Base-by-base conservation (phyloP, 2,329 filamentous ascomycete genomes). In the Zymoseptoria passerinii region DNA sequence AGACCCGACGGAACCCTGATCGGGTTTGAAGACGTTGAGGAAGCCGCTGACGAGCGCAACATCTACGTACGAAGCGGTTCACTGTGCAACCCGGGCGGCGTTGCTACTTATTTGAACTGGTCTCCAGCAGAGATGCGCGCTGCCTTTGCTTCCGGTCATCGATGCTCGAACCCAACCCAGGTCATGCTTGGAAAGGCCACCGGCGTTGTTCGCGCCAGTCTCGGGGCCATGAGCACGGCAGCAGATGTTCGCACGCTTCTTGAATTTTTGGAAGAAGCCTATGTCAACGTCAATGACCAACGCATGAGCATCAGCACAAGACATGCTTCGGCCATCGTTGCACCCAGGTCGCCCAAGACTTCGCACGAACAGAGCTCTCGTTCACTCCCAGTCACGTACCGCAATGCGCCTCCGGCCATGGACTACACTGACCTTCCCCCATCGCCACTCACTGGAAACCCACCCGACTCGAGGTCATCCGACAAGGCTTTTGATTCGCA, bases 231-330 rank as follows among this genome's bases (percentile, higher is more conserved):
- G 81, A 84, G 79, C 61, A 84, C 80, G 1, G 68, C 76, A 19
- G 70, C 73, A 2, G 84, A 86, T 61, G 76, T 85, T 13, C 76
- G 85, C 44, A 77, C 74, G 5, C 88, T 97, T 55, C 63, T 94
- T 9, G 53, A 62, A 9, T 73, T 73, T 61, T 52, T 73, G 18
- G 60, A 70, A 28, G 67, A 70, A 8, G 63, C 64, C 1, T 73
- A 73, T 56, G 59, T 69, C 9, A 44, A 44, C 35, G 10, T 44
- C 35, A 16, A n/a, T 13, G 35, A 44, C 9, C 35, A 44, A 44
- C 35, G 16, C 13, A n/a, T 44, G 35, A 44, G 35, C 35, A 16
- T n/a, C 13, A 44, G 35, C 35, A 44, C 35, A 44, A 44, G 13
- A 23, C 59, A 50, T 56, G 59, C 56, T 20, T 55, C 55, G 44